Base-by-base conservation (phyloP, 495 filamentous ascomycete genomes). In the Podospora australis region DNA sequence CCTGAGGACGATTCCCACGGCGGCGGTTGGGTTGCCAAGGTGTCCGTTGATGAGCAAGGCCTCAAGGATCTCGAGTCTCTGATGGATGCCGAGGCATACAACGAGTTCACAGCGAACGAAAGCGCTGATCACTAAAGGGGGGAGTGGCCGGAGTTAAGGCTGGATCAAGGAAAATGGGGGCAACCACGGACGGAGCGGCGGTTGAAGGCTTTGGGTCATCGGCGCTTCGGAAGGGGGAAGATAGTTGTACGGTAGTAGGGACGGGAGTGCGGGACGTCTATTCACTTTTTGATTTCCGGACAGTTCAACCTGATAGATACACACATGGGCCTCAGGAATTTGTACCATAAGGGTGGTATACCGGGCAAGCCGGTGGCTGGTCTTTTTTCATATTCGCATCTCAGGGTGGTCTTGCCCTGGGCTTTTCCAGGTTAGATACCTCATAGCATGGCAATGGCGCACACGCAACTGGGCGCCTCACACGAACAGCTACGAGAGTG, bases 11-110 rank as follows among this genome's bases (percentile, higher is more conserved):
- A 75, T 54, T 70, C 71, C 9, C 86, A 90, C 72, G 84, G 73
- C 43, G 86, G 91, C 36, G 92, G 86, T 42, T 98, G 92, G 92
- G 86, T 98, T 64, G 89, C 84, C 26, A 89, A 86, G 78, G 80
- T 96, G 45, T 70, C 85, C 71, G 72, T 96, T 35, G 67, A 56
- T 50, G 84, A 89, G 68, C 59, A 61, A 39, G 70, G 71, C 30
- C 58, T 70, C 42, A 72, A 78, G 56, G 88, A 94, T 63, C 56
- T 89, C 43, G 86, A 90, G 29, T 65, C 57, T 14, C 70, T 96
- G 59, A 84, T 97, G 82, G 81, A 80, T 54, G 69, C 60, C 42
- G 73, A 80, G 54, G 82, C 74, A 48, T 97, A 98, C 71, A 78
- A 78, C 58, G 74, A 72, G 45, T 87, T 84, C 63, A 81, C 81